Evolutionary conservation across 2,329 filamentous ascomycete genomes (phyloP).

Genomic region (Epichloe aotearoae): DNA sequence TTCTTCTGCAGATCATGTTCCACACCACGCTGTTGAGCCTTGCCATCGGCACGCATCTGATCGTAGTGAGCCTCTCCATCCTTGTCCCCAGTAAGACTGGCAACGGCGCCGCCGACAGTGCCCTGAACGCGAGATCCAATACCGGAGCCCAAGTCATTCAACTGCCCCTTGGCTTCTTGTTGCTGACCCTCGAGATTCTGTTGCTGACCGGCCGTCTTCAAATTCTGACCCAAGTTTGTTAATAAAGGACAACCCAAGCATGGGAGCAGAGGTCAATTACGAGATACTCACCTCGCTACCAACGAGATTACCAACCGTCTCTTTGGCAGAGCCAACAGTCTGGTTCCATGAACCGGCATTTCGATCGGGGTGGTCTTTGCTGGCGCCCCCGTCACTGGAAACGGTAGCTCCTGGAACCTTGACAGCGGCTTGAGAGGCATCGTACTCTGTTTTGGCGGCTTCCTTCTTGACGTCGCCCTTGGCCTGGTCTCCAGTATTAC

Average conservation of each 20-base stretch:
- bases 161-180: conserved; percentile 71
- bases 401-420: conserved; percentile 63
- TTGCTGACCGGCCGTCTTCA: conserved; percentile 61
- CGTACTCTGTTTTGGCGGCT: conserved; percentile 52
- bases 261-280: background rate
- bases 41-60: conserved; percentile 64
- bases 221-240: conserved; percentile 25
- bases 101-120: conserved; percentile 54
- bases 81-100: conserved; percentile 60
- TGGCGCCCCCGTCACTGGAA: conserved; percentile 54
- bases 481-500: conserved; percentile 7
- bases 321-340: conserved; percentile 76
- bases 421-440: conserved; percentile 59
- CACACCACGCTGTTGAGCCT: conserved; percentile 70
- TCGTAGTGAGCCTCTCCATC: conserved; percentile 51
- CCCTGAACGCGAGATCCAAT: conserved; percentile 55
- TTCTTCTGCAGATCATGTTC: conserved; percentile 72
- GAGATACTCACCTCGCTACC: conserved; percentile 49
- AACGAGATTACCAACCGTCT: conserved; percentile 60
- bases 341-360: conserved; percentile 70
- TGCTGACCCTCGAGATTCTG: conserved; percentile 73
- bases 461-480: conserved; percentile 27
- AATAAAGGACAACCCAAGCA: background rate
- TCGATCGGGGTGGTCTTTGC: conserved; percentile 61
- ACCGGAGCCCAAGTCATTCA: conserved; percentile 58